A percentile compares a stretch with the other conserved stretches of the same genome.
phyloP scores from a whole-genome alignment of 2,329 filamentous ascomycete species.

The Stachybotrys echinatus region DNA sequence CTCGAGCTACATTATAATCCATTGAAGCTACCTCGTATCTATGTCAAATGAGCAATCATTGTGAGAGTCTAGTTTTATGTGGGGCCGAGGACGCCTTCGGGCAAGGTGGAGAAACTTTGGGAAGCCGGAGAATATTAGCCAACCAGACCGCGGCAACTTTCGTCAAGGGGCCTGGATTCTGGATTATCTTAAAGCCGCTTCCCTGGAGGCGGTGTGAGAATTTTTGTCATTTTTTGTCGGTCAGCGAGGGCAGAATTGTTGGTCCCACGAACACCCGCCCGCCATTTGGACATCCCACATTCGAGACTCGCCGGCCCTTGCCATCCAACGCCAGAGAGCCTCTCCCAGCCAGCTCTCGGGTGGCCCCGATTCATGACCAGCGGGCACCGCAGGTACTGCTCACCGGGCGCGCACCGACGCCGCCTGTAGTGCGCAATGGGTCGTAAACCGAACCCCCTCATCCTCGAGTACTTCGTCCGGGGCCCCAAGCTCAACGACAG shows the following conservation, averaged over 20 bases:
- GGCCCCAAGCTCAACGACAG: slow-evolving; percentile 83
- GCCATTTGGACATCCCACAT: slow-evolving; percentile 4
- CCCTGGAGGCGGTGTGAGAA: slow-evolving; percentile 33
- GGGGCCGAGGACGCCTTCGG: no score
- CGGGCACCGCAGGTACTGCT: neutral
- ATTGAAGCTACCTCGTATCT: no score
- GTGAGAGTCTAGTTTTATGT: no score
- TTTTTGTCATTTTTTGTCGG: slow-evolving; percentile 38
- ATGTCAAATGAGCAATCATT: no score
- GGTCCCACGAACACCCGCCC: slow-evolving; percentile 13
- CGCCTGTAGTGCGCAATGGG: slow-evolving; percentile 52
- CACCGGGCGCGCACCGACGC: neutral
- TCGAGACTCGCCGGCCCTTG: neutral
- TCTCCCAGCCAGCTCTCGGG: slow-evolving; percentile 10
- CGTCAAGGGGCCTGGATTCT: neutral
- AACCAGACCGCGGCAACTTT: neutral
- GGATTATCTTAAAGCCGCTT: slow-evolving; percentile 17
- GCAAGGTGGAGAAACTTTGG: no score
- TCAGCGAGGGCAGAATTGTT: slow-evolving; percentile 32
- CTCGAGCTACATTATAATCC: no score
- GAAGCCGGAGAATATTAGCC: neutral
- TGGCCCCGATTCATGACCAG: slow-evolving; percentile 5
- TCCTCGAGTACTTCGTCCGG: slow-evolving; percentile 82
- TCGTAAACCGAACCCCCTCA: slow-evolving; percentile 76
- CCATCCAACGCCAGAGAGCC: neutral